Percentiles rank a stretch among this genome's conserved stretches.
Conservation (phyloP, 495 filamentous ascomycete species). For the Penicillium taxi region DNA sequence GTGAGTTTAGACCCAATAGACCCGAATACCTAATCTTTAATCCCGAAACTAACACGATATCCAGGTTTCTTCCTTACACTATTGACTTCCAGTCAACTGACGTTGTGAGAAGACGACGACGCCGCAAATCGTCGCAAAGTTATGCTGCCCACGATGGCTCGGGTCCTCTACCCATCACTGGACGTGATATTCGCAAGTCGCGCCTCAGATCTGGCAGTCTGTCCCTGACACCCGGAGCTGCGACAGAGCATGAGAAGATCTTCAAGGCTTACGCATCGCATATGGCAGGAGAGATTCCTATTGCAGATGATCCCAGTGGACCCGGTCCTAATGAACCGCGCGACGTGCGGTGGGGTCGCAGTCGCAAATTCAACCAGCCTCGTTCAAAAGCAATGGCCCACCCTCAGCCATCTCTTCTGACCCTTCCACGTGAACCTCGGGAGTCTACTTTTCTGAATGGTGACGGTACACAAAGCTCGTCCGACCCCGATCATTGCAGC, state of each 20-base stretch:
- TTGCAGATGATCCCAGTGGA: conserved; percentile 22
- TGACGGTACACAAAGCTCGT: conserved; percentile 3
- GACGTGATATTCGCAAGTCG: conserved; percentile 15
- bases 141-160: conserved; percentile 29
- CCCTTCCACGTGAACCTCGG: conserved; percentile 35
- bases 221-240: conserved; percentile 53
- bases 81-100: conserved; percentile 28
- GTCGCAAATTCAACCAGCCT: conserved; percentile 59
- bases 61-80: conserved; percentile 34
- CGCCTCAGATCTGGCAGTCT: conserved; percentile 19
- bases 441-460: conserved; percentile 7
- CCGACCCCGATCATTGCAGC: conserved; percentile 8
- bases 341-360: conserved; percentile 57
- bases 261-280: conserved; percentile 47
- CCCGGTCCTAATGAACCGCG: conserved; percentile 53
- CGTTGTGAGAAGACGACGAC: conserved; percentile 12
- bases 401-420: conserved; percentile 58
- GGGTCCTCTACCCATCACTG: conserved; percentile 31
- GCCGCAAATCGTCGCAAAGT: conserved; percentile 18
- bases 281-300: conserved; percentile 18
- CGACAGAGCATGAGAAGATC: conserved; percentile 47
- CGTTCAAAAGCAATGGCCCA: conserved; percentile 56
- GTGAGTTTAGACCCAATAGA: conserved; percentile 12
- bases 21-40: conserved; percentile 2
- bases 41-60: too few relatives aligned